Percentiles rank a stretch among this genome's conserved stretches.
These are phyloP conservation scores for Erysimum cheiranthoides DNA, from an alignment of 345 rosid genomes.

Conservation along the genomic window DNA sequence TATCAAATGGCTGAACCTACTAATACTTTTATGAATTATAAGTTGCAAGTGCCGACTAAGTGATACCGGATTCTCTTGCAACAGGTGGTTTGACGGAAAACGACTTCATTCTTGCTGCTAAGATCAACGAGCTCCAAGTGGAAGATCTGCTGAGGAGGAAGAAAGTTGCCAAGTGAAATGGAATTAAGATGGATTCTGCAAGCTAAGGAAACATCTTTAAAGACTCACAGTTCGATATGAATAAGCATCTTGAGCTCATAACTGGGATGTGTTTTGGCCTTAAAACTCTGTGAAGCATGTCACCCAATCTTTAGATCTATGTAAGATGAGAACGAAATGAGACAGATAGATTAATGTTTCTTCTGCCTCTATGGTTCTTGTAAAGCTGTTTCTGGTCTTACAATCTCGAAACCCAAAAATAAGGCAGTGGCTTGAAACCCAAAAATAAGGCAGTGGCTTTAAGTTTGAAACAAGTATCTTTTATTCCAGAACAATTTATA, in stretches of 20 bases:
- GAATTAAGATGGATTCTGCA: neutral
- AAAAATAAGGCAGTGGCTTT: slow-evolving; percentile 7
- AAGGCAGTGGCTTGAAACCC: slow-evolving; percentile 1
- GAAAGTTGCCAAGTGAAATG: slow-evolving; percentile 38
- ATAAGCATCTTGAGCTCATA: slow-evolving; percentile 11
- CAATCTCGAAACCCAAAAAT: slow-evolving; percentile 9
- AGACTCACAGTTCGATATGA: neutral
- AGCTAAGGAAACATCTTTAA: slow-evolving; percentile 1
- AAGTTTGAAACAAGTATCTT: slow-evolving; percentile 10
- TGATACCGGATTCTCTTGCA: slow-evolving; percentile 27
- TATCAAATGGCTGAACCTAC: slow-evolving; percentile 15
- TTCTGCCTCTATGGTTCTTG: slow-evolving; percentile 9
- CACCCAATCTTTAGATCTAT: slow-evolving; percentile 16
- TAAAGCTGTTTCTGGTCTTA: slow-evolving; percentile 10
- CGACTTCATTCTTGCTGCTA: slow-evolving; percentile 92
- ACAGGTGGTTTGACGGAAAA: slow-evolving; percentile 87
- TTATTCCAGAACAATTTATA: neutral
- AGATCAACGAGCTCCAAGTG: slow-evolving; percentile 69
- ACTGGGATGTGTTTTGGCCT: neutral
- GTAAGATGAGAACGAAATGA: slow-evolving; percentile 14
- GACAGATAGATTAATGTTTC: slow-evolving; percentile 19
- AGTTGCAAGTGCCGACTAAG: slow-evolving; percentile 6
- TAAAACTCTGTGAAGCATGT: slow-evolving; percentile 14
- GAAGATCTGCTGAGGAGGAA: slow-evolving; percentile 68
- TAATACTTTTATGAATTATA: neutral